Percentiles rank a stretch among this genome's conserved stretches.
These are phyloP conservation scores for Psilocybe cyanescens DNA, from an alignment of 768 basidiomycete genomes.

Conservation along the genomic window DNA sequence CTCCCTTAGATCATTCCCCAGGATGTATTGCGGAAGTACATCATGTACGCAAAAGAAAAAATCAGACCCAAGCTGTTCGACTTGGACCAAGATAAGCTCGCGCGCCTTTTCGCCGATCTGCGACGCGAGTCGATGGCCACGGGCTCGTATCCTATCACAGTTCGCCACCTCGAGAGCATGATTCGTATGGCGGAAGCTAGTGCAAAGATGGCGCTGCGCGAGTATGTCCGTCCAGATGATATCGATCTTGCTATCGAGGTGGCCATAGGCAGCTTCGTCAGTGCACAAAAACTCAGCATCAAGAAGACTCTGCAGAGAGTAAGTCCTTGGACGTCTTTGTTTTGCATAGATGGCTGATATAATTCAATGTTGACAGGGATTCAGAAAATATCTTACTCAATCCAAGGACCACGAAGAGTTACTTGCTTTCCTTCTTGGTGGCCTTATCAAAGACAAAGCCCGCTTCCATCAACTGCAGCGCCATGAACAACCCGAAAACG, in stretches of 20 bases:
- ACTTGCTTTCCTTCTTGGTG: constrained; percentile 91
- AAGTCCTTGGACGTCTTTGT: constrained; percentile 28
- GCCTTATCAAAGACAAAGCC: constrained; percentile 91
- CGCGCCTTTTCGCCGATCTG: constrained; percentile 92
- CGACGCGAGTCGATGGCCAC: constrained; percentile 96
- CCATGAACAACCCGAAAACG: constrained; percentile 75
- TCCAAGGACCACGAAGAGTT: constrained; percentile 96
- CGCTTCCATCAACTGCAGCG: constrained; percentile 80
- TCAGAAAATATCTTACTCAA: constrained; percentile 97
- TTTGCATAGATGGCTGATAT: neutral
- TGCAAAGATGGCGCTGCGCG: constrained; percentile 97
- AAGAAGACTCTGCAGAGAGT: constrained; percentile 97
- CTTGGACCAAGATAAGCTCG: constrained; percentile 93
- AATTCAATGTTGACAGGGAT: constrained; percentile 57
- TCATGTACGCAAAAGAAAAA: constrained; percentile 97
- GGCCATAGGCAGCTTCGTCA: constrained; percentile 93
- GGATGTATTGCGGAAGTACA: constrained; percentile 95
- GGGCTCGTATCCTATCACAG: constrained; percentile 98
- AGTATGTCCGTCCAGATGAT: constrained; percentile 95
- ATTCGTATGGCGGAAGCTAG: constrained; percentile 99
- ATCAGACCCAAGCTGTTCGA: constrained; percentile 93
- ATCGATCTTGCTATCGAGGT: constrained; percentile 98
- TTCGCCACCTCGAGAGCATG: constrained; percentile 98
- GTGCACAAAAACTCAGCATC: constrained; percentile 96
- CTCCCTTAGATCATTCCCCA: constrained; percentile 89